Percentiles rank a stretch among this genome's conserved stretches.
Conservation (phyloP, 2,329 filamentous ascomycete species). For the Cordyceps javanica region DNA sequence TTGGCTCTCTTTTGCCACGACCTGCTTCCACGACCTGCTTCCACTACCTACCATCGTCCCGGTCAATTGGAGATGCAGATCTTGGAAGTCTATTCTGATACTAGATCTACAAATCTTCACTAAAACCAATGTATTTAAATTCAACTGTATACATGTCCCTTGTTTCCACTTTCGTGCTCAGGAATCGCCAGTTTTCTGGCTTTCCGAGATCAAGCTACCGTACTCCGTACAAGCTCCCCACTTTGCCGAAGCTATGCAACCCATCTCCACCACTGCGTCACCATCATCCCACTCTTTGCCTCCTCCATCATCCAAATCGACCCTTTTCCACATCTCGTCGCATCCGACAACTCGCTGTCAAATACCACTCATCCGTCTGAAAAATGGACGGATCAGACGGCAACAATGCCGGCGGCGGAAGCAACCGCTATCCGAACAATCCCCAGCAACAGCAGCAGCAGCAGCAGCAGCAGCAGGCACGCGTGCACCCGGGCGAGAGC, state of each 20-base stretch:
- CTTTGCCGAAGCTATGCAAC: slow-evolving; percentile 1
- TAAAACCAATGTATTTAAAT: too few species aligned
- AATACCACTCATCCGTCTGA: too few species aligned
- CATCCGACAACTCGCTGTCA: not conserved
- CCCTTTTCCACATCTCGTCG: too few species aligned
- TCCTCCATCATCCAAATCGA: slow-evolving; percentile 3
- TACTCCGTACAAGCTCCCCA: not conserved
- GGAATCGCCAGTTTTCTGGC: not conserved
- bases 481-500: slow-evolving; percentile 8
- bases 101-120: too few species aligned
- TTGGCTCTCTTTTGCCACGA: too few species aligned
- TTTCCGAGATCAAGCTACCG: not conserved
- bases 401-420: not conserved
- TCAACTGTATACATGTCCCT: too few species aligned
- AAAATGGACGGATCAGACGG: slow-evolving; percentile 7
- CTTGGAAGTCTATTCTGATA: too few species aligned
- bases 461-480: slow-evolving; percentile 1
- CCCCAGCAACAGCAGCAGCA: not conserved
- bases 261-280: not conserved
- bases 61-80: too few species aligned
- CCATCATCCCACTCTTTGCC: not conserved
- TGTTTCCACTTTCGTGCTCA: too few species aligned
- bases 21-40: too few species aligned
- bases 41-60: too few species aligned
- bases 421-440: not conserved